Percentiles rank a stretch among this genome's conserved stretches.
Conservation (phyloP, 2,329 filamentous ascomycete genomes). For the Microdochium bolleyi region DNA sequence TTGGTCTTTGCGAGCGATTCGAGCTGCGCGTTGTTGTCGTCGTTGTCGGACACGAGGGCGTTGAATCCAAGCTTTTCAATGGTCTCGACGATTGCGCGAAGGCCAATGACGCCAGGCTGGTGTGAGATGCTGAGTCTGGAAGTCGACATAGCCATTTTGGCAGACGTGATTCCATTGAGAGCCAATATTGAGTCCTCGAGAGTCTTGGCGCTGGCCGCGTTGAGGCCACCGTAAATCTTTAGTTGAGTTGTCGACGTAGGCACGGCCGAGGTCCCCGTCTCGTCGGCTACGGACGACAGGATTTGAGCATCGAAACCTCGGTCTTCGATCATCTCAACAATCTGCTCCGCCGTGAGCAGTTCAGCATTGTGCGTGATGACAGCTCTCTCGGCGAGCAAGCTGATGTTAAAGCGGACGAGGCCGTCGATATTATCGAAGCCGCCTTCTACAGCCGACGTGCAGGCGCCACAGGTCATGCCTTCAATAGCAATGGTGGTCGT, state of each 20-base stretch:
- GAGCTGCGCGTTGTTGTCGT: constrained; percentile 94
- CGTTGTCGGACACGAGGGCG: constrained; percentile 79
- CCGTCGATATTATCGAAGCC: constrained; percentile 74
- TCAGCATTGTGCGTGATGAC: constrained; percentile 76
- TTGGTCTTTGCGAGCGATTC: constrained; percentile 94
- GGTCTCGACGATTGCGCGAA: constrained; percentile 73
- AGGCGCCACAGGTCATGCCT: constrained; percentile 97
- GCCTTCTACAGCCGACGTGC: constrained; percentile 82
- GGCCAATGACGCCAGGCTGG: constrained; percentile 62
- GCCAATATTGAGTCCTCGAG: constrained; percentile 62
- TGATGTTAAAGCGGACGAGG: constrained; percentile 86
- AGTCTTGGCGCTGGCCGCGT: constrained; percentile 61
- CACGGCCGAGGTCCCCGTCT: constrained; percentile 41
- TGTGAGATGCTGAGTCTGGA: constrained; percentile 69
- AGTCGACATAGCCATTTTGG: constrained; percentile 63
- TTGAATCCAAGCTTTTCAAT: constrained; percentile 82
- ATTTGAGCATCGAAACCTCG: constrained; percentile 80
- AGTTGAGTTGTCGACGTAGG: constrained; percentile 59
- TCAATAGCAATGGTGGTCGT: constrained; percentile 85
- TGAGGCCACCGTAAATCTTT: constrained; percentile 73
- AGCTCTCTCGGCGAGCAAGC: constrained; percentile 83
- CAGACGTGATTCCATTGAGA: constrained; percentile 66
- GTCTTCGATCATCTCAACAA: constrained; percentile 82
- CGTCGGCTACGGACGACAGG: constrained; percentile 65
- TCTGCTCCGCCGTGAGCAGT: constrained; percentile 63